phyloP scores from a whole-genome alignment of 139 green algal genomes.

The Closterium sp. region DNA sequence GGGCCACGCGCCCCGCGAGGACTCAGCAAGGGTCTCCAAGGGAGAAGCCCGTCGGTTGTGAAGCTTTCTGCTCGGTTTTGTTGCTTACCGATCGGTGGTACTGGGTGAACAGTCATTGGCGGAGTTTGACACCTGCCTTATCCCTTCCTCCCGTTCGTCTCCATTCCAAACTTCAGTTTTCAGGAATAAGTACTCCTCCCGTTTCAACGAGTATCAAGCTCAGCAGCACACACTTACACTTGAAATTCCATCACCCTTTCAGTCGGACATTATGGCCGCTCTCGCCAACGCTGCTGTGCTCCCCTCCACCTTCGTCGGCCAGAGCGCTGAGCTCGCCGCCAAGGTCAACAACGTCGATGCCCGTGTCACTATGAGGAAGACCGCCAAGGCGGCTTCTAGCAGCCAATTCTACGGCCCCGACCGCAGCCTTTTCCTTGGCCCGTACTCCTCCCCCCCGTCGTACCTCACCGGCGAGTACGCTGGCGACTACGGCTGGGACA shows the following conservation, averaged over 20 bases:
- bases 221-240: neutral
- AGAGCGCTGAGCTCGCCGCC: constrained; percentile 27
- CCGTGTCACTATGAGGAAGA: constrained; percentile 25
- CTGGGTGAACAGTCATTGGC: too few relatives aligned
- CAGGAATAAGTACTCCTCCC: neutral
- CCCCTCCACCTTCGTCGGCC: constrained; percentile 27
- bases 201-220: neutral
- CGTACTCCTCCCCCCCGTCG: constrained; percentile 33
- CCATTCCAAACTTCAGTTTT: too few relatives aligned
- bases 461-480: constrained; percentile 71
- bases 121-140: too few relatives aligned
- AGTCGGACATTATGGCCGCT: neutral
- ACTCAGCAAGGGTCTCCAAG: too few relatives aligned
- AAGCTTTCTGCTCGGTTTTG: too few relatives aligned
- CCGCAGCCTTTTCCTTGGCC: constrained; percentile 53
- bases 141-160: too few relatives aligned
- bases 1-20: too few relatives aligned
- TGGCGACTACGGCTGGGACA: constrained; percentile 96
- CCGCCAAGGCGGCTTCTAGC: neutral
- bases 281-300: neutral
- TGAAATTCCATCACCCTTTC: neutral
- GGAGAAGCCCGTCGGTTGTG: too few relatives aligned
- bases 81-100: too few relatives aligned
- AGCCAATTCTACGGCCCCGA: constrained; percentile 63
- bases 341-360: too few relatives aligned